phyloP scores from a whole-genome alignment of 345 rosid species.

The Salix dunnii region DNA sequence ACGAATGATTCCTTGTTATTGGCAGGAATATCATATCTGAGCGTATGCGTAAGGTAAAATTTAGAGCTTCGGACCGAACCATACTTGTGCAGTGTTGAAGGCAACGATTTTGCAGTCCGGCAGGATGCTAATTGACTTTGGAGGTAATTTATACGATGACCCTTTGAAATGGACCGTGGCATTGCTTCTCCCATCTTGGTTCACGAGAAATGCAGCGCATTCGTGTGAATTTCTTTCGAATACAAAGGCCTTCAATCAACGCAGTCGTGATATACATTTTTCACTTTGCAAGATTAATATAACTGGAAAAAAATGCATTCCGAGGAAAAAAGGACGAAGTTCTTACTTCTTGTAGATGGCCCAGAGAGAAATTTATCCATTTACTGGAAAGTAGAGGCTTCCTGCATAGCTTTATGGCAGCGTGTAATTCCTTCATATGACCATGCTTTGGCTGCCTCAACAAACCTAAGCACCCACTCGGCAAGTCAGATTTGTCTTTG shows the following conservation, averaged over 20 bases:
- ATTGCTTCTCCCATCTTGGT: conserved; percentile 30
- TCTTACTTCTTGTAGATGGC: conserved; percentile 49
- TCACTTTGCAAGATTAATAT: background rate
- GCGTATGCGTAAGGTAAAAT: background rate
- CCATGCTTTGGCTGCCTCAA: conserved; percentile 66
- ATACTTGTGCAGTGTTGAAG: conserved; percentile 64
- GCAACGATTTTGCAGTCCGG: conserved; percentile 61
- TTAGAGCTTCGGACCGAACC: background rate
- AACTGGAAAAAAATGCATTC: background rate
- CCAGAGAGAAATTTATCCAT: conserved; percentile 27
- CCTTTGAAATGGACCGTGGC: conserved; percentile 39
- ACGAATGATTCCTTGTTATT: background rate
- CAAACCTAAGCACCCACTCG: conserved; percentile 38
- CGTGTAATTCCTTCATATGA: conserved; percentile 61
- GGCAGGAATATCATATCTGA: background rate
- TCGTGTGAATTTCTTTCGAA: conserved; percentile 32
- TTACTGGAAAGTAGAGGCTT: conserved; percentile 47
- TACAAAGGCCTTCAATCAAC: conserved; percentile 44
- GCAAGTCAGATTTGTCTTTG: background rate
- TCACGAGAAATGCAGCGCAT: conserved; percentile 63
- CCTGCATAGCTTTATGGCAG: conserved; percentile 50
- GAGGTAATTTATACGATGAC: conserved; percentile 43
- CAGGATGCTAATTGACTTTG: conserved; percentile 52
- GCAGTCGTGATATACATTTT: background rate
- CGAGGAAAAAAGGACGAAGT: background rate